Percentiles rank a stretch among this genome's conserved stretches.
phyloP scores from a whole-genome alignment of 495 filamentous ascomycete species.

The Tuber borchii region DNA sequence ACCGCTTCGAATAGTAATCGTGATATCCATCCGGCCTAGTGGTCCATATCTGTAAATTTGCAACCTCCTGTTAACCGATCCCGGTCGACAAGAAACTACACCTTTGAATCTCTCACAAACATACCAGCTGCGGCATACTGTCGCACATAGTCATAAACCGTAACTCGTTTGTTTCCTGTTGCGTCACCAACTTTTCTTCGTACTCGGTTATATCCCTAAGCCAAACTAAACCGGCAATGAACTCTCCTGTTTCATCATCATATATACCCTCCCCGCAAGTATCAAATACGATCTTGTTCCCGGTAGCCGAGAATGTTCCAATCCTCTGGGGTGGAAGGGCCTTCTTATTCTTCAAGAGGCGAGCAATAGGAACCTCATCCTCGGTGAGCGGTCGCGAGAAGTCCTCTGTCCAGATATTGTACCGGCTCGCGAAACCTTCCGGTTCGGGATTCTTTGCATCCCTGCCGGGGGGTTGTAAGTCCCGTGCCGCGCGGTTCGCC shows the following conservation, averaged over 20 bases:
- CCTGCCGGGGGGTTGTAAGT: conserved; percentile 38
- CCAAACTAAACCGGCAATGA: conserved; percentile 59
- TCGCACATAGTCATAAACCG: conserved; percentile 65
- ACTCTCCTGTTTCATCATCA: conserved; percentile 57
- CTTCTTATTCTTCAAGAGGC: conserved; percentile 52
- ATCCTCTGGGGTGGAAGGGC: conserved; percentile 51
- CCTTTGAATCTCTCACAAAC: conserved; percentile 10
- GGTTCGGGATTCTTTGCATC: conserved; percentile 29
- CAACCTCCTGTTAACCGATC: background rate
- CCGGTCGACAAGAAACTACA: background rate
- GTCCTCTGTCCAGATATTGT: conserved; percentile 53
- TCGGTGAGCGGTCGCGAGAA: conserved; percentile 53
- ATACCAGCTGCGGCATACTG: conserved; percentile 60
- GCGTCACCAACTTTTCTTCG: conserved; percentile 53
- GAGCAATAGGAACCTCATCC: conserved; percentile 57
- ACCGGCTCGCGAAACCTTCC: conserved; percentile 44
- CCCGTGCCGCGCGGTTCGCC: conserved; percentile 56
- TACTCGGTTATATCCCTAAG: conserved; percentile 60
- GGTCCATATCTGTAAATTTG: conserved; percentile 51
- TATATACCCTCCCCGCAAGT: conserved; percentile 55
- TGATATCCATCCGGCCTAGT: conserved; percentile 53
- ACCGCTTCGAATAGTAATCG: conserved; percentile 62
- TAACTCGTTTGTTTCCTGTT: conserved; percentile 57
- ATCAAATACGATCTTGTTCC: conserved; percentile 51
- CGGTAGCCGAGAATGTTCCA: conserved; percentile 52